phyloP scores from a whole-genome alignment of 2,329 filamentous ascomycete genomes.

The Colletotrichum trifolii region DNA sequence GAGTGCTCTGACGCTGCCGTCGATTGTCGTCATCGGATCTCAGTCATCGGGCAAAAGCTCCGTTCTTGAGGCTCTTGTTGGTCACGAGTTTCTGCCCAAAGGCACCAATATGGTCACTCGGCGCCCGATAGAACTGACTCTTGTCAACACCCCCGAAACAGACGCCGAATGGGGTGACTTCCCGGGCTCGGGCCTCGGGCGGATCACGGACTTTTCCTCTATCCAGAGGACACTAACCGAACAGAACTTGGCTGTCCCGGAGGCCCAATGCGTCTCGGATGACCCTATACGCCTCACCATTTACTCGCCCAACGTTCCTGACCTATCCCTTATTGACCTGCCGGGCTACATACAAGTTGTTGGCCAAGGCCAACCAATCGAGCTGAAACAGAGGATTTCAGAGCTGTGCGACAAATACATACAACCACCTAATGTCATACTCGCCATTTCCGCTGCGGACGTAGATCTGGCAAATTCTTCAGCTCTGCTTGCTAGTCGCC shows the following conservation, averaged over 20 bases:
- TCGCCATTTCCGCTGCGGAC: constrained; percentile 97
- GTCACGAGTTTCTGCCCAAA: constrained; percentile 97
- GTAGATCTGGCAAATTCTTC: constrained; percentile 98
- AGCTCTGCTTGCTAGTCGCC: constrained; percentile 85
- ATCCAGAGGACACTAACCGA: constrained; percentile 96
- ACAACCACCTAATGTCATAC: constrained; percentile 92
- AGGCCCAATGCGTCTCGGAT: constrained; percentile 91
- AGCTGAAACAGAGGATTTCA: constrained; percentile 94
- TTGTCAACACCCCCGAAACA: constrained; percentile 92
- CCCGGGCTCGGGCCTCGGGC: constrained; percentile 87
- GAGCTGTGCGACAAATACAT: constrained; percentile 99
- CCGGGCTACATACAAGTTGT: constrained; percentile 98
- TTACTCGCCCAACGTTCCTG: constrained; percentile 94
- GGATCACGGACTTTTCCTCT: constrained; percentile 89
- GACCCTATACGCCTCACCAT: constrained; percentile 97
- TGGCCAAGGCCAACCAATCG: constrained; percentile 87
- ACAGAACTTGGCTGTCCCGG: constrained; percentile 91
- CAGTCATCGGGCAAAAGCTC: constrained; percentile 99
- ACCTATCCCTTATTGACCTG: constrained; percentile 94
- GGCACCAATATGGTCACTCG: constrained; percentile 99
- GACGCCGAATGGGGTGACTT: constrained; percentile 95
- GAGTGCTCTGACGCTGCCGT: constrained; percentile 86
- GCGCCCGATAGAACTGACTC: constrained; percentile 92
- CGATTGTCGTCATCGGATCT: constrained; percentile 98
- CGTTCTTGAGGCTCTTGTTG: constrained; percentile 95